These are phyloP conservation scores for Phytopythium sindhum DNA, from an alignment of 352 stramenopile species.

Conservation along the genomic window DNA sequence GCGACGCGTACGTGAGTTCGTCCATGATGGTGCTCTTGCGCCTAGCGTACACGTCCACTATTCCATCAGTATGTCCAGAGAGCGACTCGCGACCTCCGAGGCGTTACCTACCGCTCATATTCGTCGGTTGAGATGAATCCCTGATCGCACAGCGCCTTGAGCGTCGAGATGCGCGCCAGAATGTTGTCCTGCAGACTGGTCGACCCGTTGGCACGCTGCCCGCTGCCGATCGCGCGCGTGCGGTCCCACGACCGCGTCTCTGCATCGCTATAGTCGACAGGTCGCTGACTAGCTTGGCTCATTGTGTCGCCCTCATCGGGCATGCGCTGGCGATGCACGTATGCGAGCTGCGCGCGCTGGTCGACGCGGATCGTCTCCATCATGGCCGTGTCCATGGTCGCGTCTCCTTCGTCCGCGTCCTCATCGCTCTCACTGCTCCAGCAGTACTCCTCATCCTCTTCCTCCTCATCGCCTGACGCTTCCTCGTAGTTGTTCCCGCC, in stretches of 20 bases:
- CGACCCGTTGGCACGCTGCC: not conserved
- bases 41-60: constrained; percentile 15
- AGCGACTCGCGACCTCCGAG: constrained; percentile 2
- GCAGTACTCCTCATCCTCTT: constrained; percentile 3
- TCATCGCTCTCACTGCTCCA: constrained; percentile 9
- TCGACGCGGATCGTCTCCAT: constrained; percentile 8
- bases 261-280: constrained; percentile 1
- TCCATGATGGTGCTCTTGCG: constrained; percentile 76
- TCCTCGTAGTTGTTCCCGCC: not conserved
- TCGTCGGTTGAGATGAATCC: constrained; percentile 78
- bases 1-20: constrained; percentile 56
- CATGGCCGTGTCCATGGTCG: constrained; percentile 4
- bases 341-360: constrained; percentile 11
- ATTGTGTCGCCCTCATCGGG: not conserved
- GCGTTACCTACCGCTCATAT: constrained; percentile 62
- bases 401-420: constrained; percentile 7
- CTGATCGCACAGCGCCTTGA: constrained; percentile 71
- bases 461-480: not conserved
- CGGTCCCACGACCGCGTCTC: constrained; percentile 24
- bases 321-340: constrained; percentile 4
- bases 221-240: constrained; percentile 30
- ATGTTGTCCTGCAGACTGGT: constrained; percentile 46
- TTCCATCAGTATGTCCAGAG: not conserved
- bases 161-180: constrained; percentile 64
- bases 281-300: not conserved